phyloP scores from a whole-genome alignment of 2,329 filamentous ascomycete species.

The Bipolaris victoriae region DNA sequence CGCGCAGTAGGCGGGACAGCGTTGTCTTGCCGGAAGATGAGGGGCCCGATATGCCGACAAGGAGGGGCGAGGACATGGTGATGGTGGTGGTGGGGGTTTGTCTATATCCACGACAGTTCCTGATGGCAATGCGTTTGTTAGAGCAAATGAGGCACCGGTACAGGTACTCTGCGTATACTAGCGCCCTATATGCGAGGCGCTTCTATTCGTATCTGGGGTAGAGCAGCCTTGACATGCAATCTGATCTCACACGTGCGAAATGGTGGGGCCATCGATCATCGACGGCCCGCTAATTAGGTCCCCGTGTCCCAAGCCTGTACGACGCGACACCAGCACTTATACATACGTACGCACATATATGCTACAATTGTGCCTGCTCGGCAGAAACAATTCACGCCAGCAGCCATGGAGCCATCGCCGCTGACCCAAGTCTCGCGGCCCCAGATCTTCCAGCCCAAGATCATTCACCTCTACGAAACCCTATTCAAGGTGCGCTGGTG shows the following conservation, averaged over 20 bases:
- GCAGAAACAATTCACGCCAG: background rate
- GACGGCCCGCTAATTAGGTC: slow-evolving; percentile 10
- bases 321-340: background rate
- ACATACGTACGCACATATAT: background rate
- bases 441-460: slow-evolving; percentile 91
- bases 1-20: slow-evolving; percentile 79
- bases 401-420: slow-evolving; percentile 82
- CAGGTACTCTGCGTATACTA: background rate
- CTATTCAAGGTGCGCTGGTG: slow-evolving; percentile 66
- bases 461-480: slow-evolving; percentile 85
- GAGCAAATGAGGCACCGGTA: background rate
- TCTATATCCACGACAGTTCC: background rate
- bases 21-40: slow-evolving; percentile 97
- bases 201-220: background rate
- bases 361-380: too few relatives aligned
- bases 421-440: slow-evolving; percentile 91
- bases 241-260: slow-evolving; percentile 8
- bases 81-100: background rate
- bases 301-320: slow-evolving; percentile 2
- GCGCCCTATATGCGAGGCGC: background rate
- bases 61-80: slow-evolving; percentile 51
- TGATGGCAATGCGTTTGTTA: background rate
- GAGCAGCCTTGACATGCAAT: background rate
- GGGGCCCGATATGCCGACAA: slow-evolving; percentile 85
- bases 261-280: slow-evolving; percentile 20